These are phyloP conservation scores for Brettanomyces bruxellensis DNA, from an alignment of 805 yeast species.

Conservation along the genomic window DNA sequence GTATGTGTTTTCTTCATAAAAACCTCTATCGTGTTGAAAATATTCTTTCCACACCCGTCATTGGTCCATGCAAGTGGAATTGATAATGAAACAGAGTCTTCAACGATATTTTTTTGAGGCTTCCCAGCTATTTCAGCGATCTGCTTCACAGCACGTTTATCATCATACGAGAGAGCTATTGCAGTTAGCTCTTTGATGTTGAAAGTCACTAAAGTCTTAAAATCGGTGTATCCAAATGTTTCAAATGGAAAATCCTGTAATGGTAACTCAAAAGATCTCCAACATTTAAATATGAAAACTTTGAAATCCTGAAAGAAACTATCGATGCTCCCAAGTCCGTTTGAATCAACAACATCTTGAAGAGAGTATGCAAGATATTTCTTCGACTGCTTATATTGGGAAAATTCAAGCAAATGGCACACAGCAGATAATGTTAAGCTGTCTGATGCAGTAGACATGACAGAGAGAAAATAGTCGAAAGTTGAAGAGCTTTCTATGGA, in stretches of 20 bases:
- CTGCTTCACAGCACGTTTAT: conserved; percentile 6
- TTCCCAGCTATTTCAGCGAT: conserved; percentile 9
- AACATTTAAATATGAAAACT: conserved; percentile 31
- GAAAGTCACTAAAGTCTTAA: conserved; percentile 23
- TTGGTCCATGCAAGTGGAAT: conserved; percentile 30
- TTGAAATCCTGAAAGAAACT: conserved; percentile 24
- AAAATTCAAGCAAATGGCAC: conserved; percentile 34
- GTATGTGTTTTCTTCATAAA: conserved; percentile 4
- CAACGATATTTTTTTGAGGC: conserved; percentile 6
- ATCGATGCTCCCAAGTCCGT: conserved; percentile 7
- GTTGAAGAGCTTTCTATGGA: conserved; percentile 31
- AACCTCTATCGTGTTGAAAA: conserved; percentile 11
- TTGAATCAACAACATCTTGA: conserved; percentile 13
- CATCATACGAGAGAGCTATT: conserved; percentile 24
- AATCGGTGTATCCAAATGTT: conserved; percentile 28
- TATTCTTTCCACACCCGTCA: conserved; percentile 17
- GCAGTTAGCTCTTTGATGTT: conserved; percentile 33
- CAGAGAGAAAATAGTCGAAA: conserved; percentile 28
- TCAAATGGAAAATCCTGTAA: conserved; percentile 31
- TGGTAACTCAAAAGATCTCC: conserved; percentile 29
- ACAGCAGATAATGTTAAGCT: conserved; percentile 26
- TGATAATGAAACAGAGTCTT: conserved; percentile 21
- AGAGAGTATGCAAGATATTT: conserved; percentile 25
- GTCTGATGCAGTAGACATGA: conserved; percentile 23
- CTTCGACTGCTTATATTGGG: conserved; percentile 23